Percentiles rank a stretch among this genome's conserved stretches.
Conservation (phyloP, 345 rosid genomes). For the Linum trigynum region DNA sequence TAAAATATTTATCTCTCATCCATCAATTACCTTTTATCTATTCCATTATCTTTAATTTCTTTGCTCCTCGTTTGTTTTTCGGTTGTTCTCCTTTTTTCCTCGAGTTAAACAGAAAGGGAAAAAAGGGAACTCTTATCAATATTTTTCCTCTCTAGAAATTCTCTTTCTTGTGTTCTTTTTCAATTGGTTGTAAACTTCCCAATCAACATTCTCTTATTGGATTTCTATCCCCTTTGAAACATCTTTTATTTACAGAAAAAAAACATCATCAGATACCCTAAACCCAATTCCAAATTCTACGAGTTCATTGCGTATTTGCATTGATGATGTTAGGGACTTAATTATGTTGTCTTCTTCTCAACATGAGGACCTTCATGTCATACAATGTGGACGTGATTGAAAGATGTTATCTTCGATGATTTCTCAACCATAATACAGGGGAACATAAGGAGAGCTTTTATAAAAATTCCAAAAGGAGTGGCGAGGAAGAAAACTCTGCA, state of each 20-base stretch:
- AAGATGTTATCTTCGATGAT: no score
- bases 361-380: background rate
- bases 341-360: background rate
- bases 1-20: no score
- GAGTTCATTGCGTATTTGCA: background rate
- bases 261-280: background rate
- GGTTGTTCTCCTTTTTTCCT: background rate
- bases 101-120: background rate
- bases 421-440: no score
- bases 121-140: background rate
- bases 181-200: background rate
- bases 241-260: no score
- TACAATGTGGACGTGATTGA: no score
- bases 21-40: background rate
- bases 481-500: no score
- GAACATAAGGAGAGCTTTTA: no score
- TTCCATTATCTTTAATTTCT: background rate
- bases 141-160: background rate
- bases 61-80: background rate
- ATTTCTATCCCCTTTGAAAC: background rate
- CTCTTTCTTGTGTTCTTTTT: background rate
- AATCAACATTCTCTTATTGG: no score
- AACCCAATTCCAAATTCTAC: background rate
- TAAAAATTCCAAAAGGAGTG: no score
- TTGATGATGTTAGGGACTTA: background rate